A percentile compares a stretch with the other conserved stretches of the same genome.
Evolutionary conservation across 2,329 filamentous ascomycete species (phyloP).

Genomic region (Colletotrichum spaethianum): DNA sequence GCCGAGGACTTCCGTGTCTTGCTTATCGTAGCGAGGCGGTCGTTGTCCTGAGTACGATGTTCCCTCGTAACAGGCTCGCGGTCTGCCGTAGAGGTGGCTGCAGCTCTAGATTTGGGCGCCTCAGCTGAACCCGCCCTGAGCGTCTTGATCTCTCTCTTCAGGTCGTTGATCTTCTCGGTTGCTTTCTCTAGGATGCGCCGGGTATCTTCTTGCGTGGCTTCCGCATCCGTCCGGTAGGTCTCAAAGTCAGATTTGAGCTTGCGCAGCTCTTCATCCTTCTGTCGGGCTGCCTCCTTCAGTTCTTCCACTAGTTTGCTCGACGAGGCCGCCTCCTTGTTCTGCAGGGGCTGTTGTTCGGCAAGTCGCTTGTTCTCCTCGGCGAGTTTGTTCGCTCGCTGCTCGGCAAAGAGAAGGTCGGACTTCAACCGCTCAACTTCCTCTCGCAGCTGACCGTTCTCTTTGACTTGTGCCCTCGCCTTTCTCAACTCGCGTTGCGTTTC

Average conservation of each 20-base stretch:
- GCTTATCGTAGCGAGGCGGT: conserved; percentile 24
- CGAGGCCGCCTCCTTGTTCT: background rate
- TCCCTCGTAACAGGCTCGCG: conserved; percentile 22
- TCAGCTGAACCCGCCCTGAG: conserved; percentile 54
- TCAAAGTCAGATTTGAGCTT: conserved; percentile 67
- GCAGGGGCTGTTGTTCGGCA: conserved; percentile 40
- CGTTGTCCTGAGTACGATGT: conserved; percentile 19
- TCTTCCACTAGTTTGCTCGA: conserved; percentile 40
- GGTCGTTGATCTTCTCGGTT: conserved; percentile 68
- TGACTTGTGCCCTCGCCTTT: conserved; percentile 67
- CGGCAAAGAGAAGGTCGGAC: conserved; percentile 62
- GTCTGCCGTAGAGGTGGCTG: conserved; percentile 6
- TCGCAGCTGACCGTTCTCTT: conserved; percentile 65
- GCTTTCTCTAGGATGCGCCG: conserved; percentile 69
- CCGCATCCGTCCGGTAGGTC: conserved; percentile 66
- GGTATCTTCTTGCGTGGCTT: conserved; percentile 68
- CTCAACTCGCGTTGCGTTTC: conserved; percentile 70
- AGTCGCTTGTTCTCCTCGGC: conserved; percentile 54
- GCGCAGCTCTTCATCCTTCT: conserved; percentile 66
- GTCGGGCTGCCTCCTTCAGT: conserved; percentile 56
- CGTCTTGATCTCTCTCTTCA: conserved; percentile 67
- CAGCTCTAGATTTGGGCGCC: conserved; percentile 17
- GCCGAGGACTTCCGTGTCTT: conserved; percentile 30
- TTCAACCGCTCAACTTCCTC: conserved; percentile 68
- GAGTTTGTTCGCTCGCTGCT: conserved; percentile 58